phyloP scores from a whole-genome alignment of 148 eudicot species.

The Arbutus unedo region DNA sequence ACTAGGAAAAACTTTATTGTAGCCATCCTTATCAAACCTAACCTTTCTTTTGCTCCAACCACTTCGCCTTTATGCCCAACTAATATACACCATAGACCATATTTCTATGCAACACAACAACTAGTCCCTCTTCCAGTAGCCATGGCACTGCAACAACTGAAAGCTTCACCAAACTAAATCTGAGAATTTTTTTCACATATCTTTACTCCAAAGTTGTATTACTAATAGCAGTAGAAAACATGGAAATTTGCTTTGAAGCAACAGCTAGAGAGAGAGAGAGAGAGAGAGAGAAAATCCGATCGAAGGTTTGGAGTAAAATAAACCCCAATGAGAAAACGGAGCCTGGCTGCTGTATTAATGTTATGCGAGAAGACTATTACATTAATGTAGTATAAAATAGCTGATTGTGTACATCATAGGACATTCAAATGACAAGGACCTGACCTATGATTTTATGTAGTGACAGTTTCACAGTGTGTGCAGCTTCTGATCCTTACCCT shows the following conservation, averaged over 20 bases:
- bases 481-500: slow-evolving; percentile 52
- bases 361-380: too few relatives aligned
- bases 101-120: not conserved
- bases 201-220: too few relatives aligned
- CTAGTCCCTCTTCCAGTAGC: not conserved
- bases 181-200: too few relatives aligned
- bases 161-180: not conserved
- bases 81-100: not conserved
- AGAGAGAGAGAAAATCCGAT: not conserved
- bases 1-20: not conserved
- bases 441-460: slow-evolving; percentile 24
- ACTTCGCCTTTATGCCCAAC: not conserved
- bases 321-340: not conserved
- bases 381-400: too few relatives aligned
- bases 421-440: not conserved
- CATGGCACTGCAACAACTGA: not conserved
- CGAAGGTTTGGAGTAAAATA: not conserved
- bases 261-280: not conserved
- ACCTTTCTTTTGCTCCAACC: not conserved
- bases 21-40: not conserved
- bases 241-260: not conserved
- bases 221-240: not conserved
- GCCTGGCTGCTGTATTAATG: not conserved
- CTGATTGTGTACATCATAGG: slow-evolving; percentile 14
- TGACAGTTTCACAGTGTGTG: slow-evolving; percentile 41